Conservation (phyloP, 169 alveolate species). For the Theileria orientalis region DNA sequence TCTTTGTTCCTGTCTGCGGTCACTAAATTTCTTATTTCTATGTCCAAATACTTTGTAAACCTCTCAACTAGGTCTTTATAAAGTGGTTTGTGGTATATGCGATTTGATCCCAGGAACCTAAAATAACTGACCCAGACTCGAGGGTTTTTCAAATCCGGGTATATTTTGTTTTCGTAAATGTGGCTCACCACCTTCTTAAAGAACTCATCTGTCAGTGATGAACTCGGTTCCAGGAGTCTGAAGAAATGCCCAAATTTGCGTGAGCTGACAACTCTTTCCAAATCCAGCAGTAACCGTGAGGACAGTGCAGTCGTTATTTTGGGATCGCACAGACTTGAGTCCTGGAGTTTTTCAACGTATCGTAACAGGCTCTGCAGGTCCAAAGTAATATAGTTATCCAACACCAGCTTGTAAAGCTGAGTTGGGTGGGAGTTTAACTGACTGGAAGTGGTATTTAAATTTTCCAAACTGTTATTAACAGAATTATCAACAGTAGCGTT, state of each 20-base stretch:
- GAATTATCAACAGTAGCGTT: too few relatives aligned
- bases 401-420: constrained; percentile 21
- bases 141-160: constrained; percentile 26
- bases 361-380: constrained; percentile 20
- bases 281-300: constrained; percentile 4
- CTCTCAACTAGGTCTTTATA: constrained; percentile 21
- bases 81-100: constrained; percentile 40
- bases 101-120: constrained; percentile 53
- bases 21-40: not conserved
- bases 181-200: constrained; percentile 35
- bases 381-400: constrained; percentile 29
- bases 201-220: constrained; percentile 41
- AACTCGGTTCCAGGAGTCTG: constrained; percentile 25
- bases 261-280: constrained; percentile 18
- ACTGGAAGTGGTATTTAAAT: too few relatives aligned
- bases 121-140: constrained; percentile 53
- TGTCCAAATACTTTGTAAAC: constrained; percentile 13
- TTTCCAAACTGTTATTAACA: too few relatives aligned
- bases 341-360: constrained; percentile 24
- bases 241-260: constrained; percentile 31
- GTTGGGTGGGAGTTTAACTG: constrained; percentile 11
- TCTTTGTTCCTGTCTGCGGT: not conserved
- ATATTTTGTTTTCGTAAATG: constrained; percentile 33
- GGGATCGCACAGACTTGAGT: constrained; percentile 28
- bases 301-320: constrained; percentile 7